Evolutionary conservation across 345 rosid genomes (phyloP).

Genomic region (Excoecaria agallocha): DNA sequence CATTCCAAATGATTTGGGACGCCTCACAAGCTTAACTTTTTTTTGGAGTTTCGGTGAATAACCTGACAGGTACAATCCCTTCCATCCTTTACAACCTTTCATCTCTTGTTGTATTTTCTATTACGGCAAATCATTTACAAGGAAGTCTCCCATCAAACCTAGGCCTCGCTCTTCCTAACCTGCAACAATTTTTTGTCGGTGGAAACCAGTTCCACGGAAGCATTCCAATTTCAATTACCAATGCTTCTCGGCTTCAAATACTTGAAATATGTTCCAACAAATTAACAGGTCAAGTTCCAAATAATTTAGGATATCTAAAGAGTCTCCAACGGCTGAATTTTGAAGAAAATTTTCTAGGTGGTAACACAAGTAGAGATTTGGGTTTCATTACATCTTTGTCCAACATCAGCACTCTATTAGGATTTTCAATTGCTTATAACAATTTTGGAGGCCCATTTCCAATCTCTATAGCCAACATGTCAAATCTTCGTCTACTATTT

Average conservation of each 20-base stretch:
- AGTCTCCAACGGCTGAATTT: background rate
- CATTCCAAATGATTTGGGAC: too few relatives aligned
- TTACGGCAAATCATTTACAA: too few relatives aligned
- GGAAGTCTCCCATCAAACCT: too few relatives aligned
- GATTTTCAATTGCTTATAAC: background rate
- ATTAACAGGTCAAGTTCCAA: background rate
- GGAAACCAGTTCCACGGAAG: too few relatives aligned
- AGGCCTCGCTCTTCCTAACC: too few relatives aligned
- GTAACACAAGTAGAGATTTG: constrained; percentile 13
- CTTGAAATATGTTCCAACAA: background rate
- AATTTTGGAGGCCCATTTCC: constrained; percentile 14
- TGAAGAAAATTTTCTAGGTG: background rate
- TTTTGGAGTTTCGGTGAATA: too few relatives aligned
- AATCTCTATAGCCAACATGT: background rate
- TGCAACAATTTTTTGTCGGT: background rate
- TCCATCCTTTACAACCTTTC: too few relatives aligned
- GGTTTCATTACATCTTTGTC: constrained; percentile 7
- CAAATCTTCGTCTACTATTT: rapidly evolving
- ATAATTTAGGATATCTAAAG: background rate
- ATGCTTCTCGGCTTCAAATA: background rate
- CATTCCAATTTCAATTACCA: background rate
- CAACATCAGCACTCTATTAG: constrained; percentile 7
- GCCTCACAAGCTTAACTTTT: too few relatives aligned
- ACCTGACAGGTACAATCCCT: too few relatives aligned
- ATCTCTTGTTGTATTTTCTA: too few relatives aligned